Evolutionary conservation across 495 filamentous ascomycete genomes (phyloP), one percentile per base, ranked within the genome.

Genomic region (Cercophora newfieldiana): DNA sequence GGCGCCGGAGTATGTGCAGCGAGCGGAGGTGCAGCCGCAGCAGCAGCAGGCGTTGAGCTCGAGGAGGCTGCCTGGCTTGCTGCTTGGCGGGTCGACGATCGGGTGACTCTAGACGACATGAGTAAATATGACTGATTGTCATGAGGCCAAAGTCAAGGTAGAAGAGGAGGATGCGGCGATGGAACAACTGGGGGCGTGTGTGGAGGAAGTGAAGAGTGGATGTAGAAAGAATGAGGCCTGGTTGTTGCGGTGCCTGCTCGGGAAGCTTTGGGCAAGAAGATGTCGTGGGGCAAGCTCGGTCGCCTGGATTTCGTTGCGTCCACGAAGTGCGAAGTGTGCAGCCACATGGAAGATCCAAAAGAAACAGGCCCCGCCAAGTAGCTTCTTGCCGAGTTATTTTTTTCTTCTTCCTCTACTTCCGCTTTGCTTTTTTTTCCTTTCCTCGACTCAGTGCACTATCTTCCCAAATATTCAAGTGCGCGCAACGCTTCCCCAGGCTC

Each of bases 101-200:
- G 87, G 80, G 90, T 93, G 64, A 89, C 85, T 87, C 91, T 94
- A 86, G 85, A 76, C 84, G 90, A 90, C 90, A 92, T 93, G 87
- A 91, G 90, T 84, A 79, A 72, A 75, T 68, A 71, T 63, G 72
- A 37, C 62, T 59, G 56, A 63, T 44, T 62, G 49, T 60, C 69
- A 71, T 68, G 68, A 30, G 61, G 50, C n/a, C n/a, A n/a, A n/a
- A n/a, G 54, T 33, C 44, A 71, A 60, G 61, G 51, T 49, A 57
- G 19, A 30, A 21, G 14, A 57, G 25, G 19, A n/a, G 51, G 65
- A 66, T 61, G 67, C 57, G 63, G 59, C n/a, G 66, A 63, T 28
- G 37, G 55, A 16, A 44, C 37, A 44, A 14, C 37, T 37, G 53
- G 57, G 61, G 53, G 44, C 54, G 16, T 37, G 58, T 31, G 48